Evolutionary conservation across 2,329 filamentous ascomycete genomes (phyloP).

Genomic region (Dothiorella sarmentorum): DNA sequence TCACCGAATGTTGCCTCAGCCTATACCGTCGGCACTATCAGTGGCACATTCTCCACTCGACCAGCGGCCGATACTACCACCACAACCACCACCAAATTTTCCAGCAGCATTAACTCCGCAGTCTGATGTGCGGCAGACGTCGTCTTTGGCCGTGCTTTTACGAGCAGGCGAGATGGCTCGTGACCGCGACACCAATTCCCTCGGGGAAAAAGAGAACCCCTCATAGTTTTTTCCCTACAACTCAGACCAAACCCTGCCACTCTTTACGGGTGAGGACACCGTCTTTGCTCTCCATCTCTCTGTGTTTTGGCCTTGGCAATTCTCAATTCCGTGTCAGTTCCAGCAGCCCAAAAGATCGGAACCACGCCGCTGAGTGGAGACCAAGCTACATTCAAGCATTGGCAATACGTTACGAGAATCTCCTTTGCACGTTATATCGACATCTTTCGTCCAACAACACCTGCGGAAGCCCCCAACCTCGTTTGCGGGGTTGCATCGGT

Average conservation of each 20-base stretch:
- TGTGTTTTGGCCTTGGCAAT: neutral
- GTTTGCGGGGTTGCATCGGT: neutral
- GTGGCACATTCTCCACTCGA: constrained; percentile 32
- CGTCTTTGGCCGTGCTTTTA: constrained; percentile 36
- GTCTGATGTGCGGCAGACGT: constrained; percentile 31
- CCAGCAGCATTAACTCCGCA: neutral
- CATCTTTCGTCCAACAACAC: constrained; percentile 1
- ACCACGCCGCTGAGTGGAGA: neutral
- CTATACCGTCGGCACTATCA: constrained; percentile 29
- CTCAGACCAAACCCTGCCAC: neutral
- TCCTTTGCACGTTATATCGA: neutral
- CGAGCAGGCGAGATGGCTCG: constrained; percentile 38
- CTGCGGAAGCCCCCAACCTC: neutral
- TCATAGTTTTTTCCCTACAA: neutral
- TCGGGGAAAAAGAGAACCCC: neutral
- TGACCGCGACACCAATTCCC: constrained; percentile 32
- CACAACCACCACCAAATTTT: constrained; percentile 14
- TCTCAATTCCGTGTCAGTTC: neutral
- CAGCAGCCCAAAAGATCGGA: neutral
- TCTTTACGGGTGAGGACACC: neutral
- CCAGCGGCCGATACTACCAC: constrained; percentile 22
- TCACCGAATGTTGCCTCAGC: constrained; percentile 37
- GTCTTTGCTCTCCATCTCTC: constrained; percentile 4
- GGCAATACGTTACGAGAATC: neutral
- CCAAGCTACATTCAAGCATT: neutral